Evolutionary conservation across 345 rosid species (phyloP), one percentile per base, ranked within the genome.

Genomic region (Abelmoschus esculentus): DNA sequence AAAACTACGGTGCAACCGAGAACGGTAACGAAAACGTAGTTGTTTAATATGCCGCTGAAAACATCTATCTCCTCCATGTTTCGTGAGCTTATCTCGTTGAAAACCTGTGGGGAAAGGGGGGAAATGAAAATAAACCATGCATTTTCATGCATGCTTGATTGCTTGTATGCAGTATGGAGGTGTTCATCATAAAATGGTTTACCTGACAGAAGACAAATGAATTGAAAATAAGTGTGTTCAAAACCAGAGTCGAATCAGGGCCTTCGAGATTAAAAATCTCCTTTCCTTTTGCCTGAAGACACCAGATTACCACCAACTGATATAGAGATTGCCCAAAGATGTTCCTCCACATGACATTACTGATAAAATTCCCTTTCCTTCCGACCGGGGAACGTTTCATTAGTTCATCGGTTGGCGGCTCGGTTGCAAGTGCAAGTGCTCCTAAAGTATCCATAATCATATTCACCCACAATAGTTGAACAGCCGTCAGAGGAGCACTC

Each of bases 291-390:
- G 82, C 84, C 44, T 90, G 89, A 55, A 90, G 87, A 73, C 78
- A 70, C 86, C 88, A 83, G 50, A 92, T 80, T 40, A 89, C 83
- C 18, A 81, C 36, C 57, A 92, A 82, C 70, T 92, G 98, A 64
- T 89, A 93, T 4, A 89, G n/a, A 44, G 98, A 75, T 67, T 93
- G 97, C 70, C 98, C 98, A 61, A 93, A 66, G 59, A 93, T 90
- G 80, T 93, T 93, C 73, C 98, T 89, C 98, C 98, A 90, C 98
- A 90, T 93, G 15, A 87, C 90, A 60, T 87, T 93, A 58, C 86
- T 89, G 73, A 93, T 93, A 74, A 90, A 90, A 70, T 90, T 89
- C 8, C 92, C 86, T 63, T 80, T 79, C 76, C 82, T 79, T 69
- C 90, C 96, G 53, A 81, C 93, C 0, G 98, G 96, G 1, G 81